Base-by-base conservation (phyloP, 176 grass and related monocot species). In the Eleusine coracana region DNA sequence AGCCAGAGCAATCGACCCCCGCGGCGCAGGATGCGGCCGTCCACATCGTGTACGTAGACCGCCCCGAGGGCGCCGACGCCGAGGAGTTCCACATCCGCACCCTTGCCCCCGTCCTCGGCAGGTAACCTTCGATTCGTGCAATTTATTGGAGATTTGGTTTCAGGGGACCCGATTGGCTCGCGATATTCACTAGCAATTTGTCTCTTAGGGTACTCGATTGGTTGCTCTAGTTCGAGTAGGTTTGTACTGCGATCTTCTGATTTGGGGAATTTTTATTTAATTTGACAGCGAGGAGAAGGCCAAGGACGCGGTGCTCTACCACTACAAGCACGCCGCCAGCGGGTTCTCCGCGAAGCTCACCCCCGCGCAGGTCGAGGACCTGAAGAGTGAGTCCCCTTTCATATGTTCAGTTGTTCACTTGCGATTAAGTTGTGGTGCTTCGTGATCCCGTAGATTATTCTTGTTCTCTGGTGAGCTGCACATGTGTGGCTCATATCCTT, bases 61-160 rank as follows among this genome's bases (percentile, higher is more conserved):
- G 89, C 68, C 94, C 94, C 18, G 89, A 84, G 68, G 87, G 21
- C 76, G 83, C 54, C 60, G 94, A 97, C 29, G 64, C 94, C 5
- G 92, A 97, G 92, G 94, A 89, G 52, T 97, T 94, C 84, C 94
- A 97, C 89, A 76, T 97, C 88, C 80, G 88, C 72, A 94, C 92
- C 62, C 90, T 97, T 20, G 60, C 76, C 78, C 76, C 85, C 76
- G 83, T 97, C 66, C 42, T 94, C 83, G 94, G 94, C 78, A 94
- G 90, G 94, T 97, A 75, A 10, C 28, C 29, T 1, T 9, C 23
- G 17, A 50, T 1, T 25, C 25, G 70, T 17, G 15, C 18, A 29
- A 7, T n/a, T 6, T 58, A 38, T 17, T 1, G 2, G 16, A 34
- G 51, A 41, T 29, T 68, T 46, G 28, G 18, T 10, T 6, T 83